These are phyloP conservation scores for Phoenix dactylifera DNA, from an alignment of 176 grass and related monocot genomes.

Conservation along the genomic window DNA sequence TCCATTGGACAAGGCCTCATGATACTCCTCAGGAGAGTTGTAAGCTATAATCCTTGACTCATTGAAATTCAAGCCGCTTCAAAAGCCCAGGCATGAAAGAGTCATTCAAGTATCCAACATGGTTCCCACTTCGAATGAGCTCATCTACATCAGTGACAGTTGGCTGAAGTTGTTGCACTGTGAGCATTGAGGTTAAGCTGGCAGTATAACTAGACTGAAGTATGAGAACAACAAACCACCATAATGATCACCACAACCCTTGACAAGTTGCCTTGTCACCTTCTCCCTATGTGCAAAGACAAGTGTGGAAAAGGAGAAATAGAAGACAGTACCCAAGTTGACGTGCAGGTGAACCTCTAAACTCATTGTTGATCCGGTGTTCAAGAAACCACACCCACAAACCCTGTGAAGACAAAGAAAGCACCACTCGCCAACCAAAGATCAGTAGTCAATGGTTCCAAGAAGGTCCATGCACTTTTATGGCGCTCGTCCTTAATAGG, in stretches of 20 bases:
- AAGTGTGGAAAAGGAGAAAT: slow-evolving; percentile 69
- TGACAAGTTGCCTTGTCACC: slow-evolving; percentile 58
- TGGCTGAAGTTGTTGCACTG: slow-evolving; percentile 69
- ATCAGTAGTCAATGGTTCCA: background rate
- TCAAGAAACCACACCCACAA: slow-evolving; percentile 15
- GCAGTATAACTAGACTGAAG: slow-evolving; percentile 85
- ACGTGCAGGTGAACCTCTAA: background rate
- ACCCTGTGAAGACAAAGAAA: slow-evolving; percentile 12
- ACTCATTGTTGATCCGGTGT: slow-evolving; percentile 5
- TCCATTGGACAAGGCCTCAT: slow-evolving; percentile 53
- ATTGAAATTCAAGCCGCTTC: slow-evolving; percentile 46
- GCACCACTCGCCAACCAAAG: slow-evolving; percentile 5
- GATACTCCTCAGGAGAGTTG: slow-evolving; percentile 45
- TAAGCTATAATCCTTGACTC: slow-evolving; percentile 40
- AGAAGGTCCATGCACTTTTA: slow-evolving; percentile 7
- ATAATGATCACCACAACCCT: slow-evolving; percentile 46
- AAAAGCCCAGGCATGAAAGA: slow-evolving; percentile 61
- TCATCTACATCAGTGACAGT: slow-evolving; percentile 58
- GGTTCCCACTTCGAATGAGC: slow-evolving; percentile 35
- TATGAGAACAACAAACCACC: slow-evolving; percentile 76
- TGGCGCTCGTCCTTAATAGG: background rate
- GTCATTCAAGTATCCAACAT: slow-evolving; percentile 62
- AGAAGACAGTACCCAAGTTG: slow-evolving; percentile 66
- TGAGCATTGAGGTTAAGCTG: slow-evolving; percentile 75
- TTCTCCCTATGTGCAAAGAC: slow-evolving; percentile 66